These are phyloP conservation scores for Biscutella laevigata DNA, from an alignment of 441 rosid genomes.

Conservation along the genomic window DNA sequence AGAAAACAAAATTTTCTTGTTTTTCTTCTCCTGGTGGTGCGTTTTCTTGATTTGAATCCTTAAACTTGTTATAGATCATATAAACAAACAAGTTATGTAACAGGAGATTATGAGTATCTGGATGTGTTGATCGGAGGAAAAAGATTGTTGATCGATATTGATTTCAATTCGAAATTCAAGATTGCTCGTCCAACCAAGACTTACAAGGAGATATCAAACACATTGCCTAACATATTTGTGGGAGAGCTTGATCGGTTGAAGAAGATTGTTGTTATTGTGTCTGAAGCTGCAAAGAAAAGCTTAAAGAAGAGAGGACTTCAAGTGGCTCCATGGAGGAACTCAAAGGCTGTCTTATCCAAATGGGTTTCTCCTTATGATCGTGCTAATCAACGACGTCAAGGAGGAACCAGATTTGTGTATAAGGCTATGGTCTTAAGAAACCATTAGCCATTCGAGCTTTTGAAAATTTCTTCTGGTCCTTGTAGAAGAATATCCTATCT, in stretches of 20 bases:
- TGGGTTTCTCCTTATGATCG: slow-evolving; percentile 53
- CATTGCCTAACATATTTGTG: slow-evolving; percentile 56
- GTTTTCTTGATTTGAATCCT: neutral
- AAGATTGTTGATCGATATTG: slow-evolving; percentile 53
- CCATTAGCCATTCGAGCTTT: neutral
- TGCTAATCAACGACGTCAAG: neutral
- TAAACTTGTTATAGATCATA: neutral
- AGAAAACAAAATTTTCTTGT: slow-evolving; percentile 24
- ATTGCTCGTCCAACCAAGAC: slow-evolving; percentile 56
- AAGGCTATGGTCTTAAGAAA: neutral
- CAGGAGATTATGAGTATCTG: slow-evolving; percentile 64
- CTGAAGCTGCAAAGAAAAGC: slow-evolving; percentile 61
- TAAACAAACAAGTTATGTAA: too few species aligned
- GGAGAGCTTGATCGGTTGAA: slow-evolving; percentile 49
- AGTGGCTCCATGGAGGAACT: slow-evolving; percentile 71
- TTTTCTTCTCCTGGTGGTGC: slow-evolving; percentile 53
- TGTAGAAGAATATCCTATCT: neutral
- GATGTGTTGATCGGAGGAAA: slow-evolving; percentile 48
- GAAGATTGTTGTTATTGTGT: slow-evolving; percentile 38
- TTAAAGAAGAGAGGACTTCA: slow-evolving; percentile 61
- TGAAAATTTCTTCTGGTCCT: neutral
- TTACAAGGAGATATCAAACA: slow-evolving; percentile 38
- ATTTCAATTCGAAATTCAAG: slow-evolving; percentile 63
- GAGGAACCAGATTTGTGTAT: neutral
- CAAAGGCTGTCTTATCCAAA: slow-evolving; percentile 44